Evolutionary conservation across 495 filamentous ascomycete genomes (phyloP).

Genomic region (Annulohypoxylon stygium): DNA sequence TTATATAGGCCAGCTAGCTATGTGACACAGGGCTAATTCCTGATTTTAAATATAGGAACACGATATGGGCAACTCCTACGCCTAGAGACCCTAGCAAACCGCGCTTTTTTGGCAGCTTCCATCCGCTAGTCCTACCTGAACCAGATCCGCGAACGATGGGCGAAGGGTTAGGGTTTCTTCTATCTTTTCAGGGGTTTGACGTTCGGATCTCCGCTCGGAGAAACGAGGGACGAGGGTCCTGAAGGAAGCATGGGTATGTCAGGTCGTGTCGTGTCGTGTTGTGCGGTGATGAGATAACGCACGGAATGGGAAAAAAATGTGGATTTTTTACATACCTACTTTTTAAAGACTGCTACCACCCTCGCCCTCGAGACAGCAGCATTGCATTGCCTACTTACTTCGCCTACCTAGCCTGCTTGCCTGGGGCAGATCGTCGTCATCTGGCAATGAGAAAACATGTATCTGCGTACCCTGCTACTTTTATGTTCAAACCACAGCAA

Average conservation of each 20-base stretch:
- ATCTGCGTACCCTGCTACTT: background rate
- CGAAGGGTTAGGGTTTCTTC: conserved; percentile 4
- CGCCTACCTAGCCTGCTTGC: background rate
- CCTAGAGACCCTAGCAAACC: conserved; percentile 24
- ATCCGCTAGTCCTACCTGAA: background rate
- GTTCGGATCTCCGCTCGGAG: conserved; percentile 21
- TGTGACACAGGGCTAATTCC: background rate
- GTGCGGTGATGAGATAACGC: background rate
- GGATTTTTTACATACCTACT: background rate
- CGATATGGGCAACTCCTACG: conserved; percentile 78
- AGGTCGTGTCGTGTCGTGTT: background rate
- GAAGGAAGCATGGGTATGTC: background rate
- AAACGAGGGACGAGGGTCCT: conserved; percentile 1
- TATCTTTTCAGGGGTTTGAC: background rate
- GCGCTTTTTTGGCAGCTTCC: no score
- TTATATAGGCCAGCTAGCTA: background rate
- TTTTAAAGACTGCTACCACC: background rate
- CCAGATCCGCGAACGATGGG: background rate
- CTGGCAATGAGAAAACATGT: background rate
- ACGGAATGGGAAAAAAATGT: background rate
- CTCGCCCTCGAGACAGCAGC: background rate
- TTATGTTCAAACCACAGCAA: background rate
- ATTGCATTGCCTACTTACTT: background rate
- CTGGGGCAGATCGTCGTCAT: background rate
- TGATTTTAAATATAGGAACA: conserved; percentile 71